Base-by-base conservation (phyloP, 805 yeast species). In the Schwanniomyces vanrijiae region DNA sequence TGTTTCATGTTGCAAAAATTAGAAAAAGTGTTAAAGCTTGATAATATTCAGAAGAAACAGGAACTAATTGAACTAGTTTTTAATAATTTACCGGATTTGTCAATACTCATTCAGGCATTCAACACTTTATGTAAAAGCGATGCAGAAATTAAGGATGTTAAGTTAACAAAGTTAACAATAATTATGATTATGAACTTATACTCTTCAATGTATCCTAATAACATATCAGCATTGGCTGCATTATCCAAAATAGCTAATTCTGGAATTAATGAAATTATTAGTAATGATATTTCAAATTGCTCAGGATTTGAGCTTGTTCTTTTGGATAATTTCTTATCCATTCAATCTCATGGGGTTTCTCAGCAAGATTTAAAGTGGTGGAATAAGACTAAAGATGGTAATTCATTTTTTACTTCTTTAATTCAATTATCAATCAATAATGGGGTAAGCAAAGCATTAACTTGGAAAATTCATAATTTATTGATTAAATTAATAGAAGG, bases 351-450 rank as follows among this genome's bases (percentile, higher is more conserved):
- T 52, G 80, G 83, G 40, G 53, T 49, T 21, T 51, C 55, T 33
- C 61, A 60, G 18, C 56, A 53, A 3, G 81, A 78, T 43, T 74
- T 82, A 26, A 88, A 84, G 64, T 91, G 96, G 96, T 90, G 94
- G 90, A 85, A 80, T 59, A 68, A 77, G 22, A 40, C 53, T 1
- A 42, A 69, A 5, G 58, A 66, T 1, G 69, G 71, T 14, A 73
- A 76, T 46, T 83, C 96, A 0, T 68, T 88, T 39, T 90, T 89
- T 63, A 82, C 91, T 0, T 78, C 81, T 5, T 67, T 90, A 46
- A 56, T 87, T 24, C 79, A 80, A 58, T 65, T 88, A 33, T 51
- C 62, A 2, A 25, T 55, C 4, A 47, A 55, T 16, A 43, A 55
- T 3, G 46, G 26, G 8, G 34, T 48, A 19, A 50, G 60, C 70